A percentile compares a stretch with the other conserved stretches of the same genome.
Evolutionary conservation across 2,329 filamentous ascomycete species (phyloP).

Genomic region (Trichoderma atroviride): DNA sequence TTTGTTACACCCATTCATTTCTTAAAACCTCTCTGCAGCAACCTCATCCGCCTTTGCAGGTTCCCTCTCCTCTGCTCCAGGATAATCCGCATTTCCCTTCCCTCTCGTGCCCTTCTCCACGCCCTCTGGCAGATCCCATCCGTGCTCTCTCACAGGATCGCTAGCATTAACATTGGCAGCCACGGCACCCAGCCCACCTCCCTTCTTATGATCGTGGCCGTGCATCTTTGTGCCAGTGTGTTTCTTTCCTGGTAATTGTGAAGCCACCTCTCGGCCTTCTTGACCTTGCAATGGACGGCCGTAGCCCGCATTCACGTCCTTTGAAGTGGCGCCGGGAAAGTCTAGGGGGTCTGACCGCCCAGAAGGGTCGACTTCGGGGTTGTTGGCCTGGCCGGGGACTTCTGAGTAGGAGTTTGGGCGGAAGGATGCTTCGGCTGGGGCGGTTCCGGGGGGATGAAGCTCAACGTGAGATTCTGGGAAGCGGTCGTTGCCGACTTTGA

Average conservation of each 20-base stretch:
- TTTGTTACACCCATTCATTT: not conserved
- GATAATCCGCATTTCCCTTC: not conserved
- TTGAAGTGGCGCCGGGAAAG: conserved; percentile 49
- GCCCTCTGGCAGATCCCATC: conserved; percentile 29
- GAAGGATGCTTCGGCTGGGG: conserved; percentile 52
- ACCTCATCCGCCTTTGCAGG: conserved; percentile 5
- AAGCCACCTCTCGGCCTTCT: conserved; percentile 42
- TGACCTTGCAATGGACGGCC: conserved; percentile 50
- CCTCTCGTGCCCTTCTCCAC: conserved; percentile 17
- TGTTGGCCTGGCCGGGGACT: conserved; percentile 41
- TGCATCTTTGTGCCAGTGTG: conserved; percentile 41
- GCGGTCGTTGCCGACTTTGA: conserved; percentile 61
- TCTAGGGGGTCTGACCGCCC: conserved; percentile 38
- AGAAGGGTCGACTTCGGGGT: conserved; percentile 33
- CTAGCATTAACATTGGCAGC: conserved; percentile 35
- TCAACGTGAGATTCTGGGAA: conserved; percentile 66
- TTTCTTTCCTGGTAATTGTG: conserved; percentile 24
- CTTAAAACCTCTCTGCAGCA: conserved; percentile 3
- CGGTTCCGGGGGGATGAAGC: conserved; percentile 63
- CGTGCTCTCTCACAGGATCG: conserved; percentile 37
- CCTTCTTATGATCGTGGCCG: conserved; percentile 34
- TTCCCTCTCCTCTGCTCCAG: not conserved
- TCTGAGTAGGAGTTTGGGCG: conserved; percentile 44
- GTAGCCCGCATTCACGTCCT: conserved; percentile 47
- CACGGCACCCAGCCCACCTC: conserved; percentile 45